Percentiles rank a stretch among this genome's conserved stretches.
phyloP scores from a whole-genome alignment of 495 filamentous ascomycete genomes.

The Cryomyces minteri region DNA sequence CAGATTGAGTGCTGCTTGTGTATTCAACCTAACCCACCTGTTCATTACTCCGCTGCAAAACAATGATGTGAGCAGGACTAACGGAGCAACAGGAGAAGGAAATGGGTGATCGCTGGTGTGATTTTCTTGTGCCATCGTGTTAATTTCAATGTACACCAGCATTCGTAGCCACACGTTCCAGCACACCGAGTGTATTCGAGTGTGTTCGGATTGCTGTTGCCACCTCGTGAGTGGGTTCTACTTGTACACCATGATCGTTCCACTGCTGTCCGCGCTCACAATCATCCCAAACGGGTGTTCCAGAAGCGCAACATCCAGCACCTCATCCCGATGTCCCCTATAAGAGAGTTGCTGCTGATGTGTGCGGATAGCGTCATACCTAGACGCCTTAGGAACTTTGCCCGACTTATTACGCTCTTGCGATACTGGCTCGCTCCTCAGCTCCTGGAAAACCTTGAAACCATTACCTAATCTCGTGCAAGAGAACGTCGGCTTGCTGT shows the following conservation, averaged over 20 bases:
- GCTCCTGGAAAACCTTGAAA: not conserved
- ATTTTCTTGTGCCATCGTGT: too few species aligned
- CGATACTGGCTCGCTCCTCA: not conserved
- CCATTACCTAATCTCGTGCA: constrained; percentile 38
- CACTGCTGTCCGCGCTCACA: constrained; percentile 77
- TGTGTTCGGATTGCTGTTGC: too few species aligned
- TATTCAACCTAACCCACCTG: too few species aligned
- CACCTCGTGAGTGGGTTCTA: constrained; percentile 10
- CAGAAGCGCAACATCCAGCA: constrained; percentile 74
- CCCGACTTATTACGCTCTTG: constrained; percentile 17
- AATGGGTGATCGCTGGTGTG: too few species aligned
- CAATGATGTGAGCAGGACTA: too few species aligned
- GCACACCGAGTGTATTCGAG: too few species aligned
- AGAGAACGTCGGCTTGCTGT: constrained; percentile 46
- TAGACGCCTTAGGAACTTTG: constrained; percentile 20
- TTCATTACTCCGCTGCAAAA: too few species aligned
- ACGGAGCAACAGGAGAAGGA: too few species aligned
- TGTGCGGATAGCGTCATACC: constrained; percentile 41
- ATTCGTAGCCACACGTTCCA: too few species aligned
- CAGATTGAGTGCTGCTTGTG: too few species aligned
- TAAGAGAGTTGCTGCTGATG: constrained; percentile 68
- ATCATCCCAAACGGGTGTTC: constrained; percentile 87
- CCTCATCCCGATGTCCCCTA: constrained; percentile 72
- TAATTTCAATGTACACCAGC: too few species aligned
- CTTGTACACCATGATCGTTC: constrained; percentile 80